Base-by-base conservation (phyloP, 2,329 filamentous ascomycete species). In the Truncatella angustata region DNA sequence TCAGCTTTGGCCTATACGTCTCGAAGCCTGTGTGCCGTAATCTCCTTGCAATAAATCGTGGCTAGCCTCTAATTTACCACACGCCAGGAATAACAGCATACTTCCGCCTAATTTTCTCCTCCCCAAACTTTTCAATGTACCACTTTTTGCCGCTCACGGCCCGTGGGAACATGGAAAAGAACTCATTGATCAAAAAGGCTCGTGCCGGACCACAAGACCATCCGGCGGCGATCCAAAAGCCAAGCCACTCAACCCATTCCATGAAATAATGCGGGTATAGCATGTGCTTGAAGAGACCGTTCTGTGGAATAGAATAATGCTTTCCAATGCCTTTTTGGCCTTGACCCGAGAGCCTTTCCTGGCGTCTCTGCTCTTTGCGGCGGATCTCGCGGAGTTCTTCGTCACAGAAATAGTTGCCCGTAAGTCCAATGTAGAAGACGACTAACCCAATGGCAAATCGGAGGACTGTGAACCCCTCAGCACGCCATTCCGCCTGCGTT, bases 161-260 rank as follows among this genome's bases (percentile, higher is more conserved):
- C 62, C 94, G 79, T 10, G 94, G 93, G 56, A 95, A 68, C 93
- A 97, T 99, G 7, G 88, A 86, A n/a, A 85, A 73, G 47, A 99
- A 73, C 72, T 96, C 91, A 67, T 97, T 97, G 44, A 96, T 58
- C 40, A 96, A 63, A 66, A 97, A 97, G 47, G 81, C 81, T 63
- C 91, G 77, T 21, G 91, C 93, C 0, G 94, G 93, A 44, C 83
- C 73, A 64, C 86, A 90, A 4, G 73, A 70, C 72, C 76, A 81
- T 1, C 85, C 85, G 52, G 86, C 81, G 60, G 88, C 81, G 68
- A 96, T 81, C 76, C 87, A 91, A 69, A 91, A 99, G 0, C 94
- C 94, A 3, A 81, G 70, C 94, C 94, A 99, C 77, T 99, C 94
- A 49, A 96, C 68, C 94, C 94, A 99, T 73, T 99, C 94, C 66